Conservation (phyloP, 2,329 filamentous ascomycete species). For the Botrytis fragariae region DNA sequence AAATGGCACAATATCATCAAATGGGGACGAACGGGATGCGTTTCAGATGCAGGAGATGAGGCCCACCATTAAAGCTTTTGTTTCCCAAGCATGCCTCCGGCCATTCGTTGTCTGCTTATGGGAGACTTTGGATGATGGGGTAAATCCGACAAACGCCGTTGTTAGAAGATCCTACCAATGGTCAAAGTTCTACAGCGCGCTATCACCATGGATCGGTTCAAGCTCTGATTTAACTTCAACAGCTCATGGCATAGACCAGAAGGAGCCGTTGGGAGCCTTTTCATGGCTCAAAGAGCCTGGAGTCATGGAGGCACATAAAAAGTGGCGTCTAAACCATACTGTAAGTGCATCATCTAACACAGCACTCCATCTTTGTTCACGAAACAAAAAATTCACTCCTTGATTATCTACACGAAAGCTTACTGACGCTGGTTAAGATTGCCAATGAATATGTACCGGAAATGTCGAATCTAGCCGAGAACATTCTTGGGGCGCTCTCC, state of each 20-base stretch:
- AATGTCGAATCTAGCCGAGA: background rate
- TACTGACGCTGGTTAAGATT: constrained; percentile 11
- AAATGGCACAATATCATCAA: constrained; percentile 44
- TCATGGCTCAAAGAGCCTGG: constrained; percentile 35
- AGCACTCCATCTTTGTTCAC: background rate
- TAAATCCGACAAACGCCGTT: constrained; percentile 31
- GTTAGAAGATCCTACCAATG: constrained; percentile 31
- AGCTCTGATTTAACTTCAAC: constrained; percentile 18
- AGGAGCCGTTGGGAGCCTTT: constrained; percentile 33
- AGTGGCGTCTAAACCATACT: constrained; percentile 31
- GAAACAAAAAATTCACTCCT: background rate
- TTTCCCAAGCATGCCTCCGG: constrained; percentile 31
- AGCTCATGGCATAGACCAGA: background rate
- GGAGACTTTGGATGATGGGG: constrained; percentile 36
- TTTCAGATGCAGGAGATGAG: constrained; percentile 40
- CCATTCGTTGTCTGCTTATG: constrained; percentile 33
- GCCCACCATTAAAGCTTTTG: constrained; percentile 27
- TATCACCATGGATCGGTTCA: constrained; percentile 28
- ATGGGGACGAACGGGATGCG: constrained; percentile 44
- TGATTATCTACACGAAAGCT: background rate
- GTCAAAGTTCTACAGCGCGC: constrained; percentile 30
- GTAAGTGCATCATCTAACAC: constrained; percentile 12
- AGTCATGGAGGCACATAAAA: constrained; percentile 33
- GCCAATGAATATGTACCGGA: constrained; percentile 11
- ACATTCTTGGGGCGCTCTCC: constrained; percentile 14